A percentile compares a stretch with the other conserved stretches of the same genome.
phyloP scores from a whole-genome alignment of 306 rosid genomes.

The Arachis hypogaea region DNA sequence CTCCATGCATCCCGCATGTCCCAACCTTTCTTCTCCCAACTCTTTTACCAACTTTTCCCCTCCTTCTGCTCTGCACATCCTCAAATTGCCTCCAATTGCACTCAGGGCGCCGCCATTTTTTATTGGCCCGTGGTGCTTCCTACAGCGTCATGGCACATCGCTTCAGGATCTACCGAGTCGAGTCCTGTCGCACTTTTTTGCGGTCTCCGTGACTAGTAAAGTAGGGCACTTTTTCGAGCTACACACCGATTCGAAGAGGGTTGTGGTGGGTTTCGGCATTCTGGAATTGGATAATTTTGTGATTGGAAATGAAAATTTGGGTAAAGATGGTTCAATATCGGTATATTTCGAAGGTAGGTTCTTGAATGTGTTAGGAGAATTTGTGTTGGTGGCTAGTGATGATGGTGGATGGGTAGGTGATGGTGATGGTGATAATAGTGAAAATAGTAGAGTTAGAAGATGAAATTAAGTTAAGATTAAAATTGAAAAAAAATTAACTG shows the following conservation, averaged over 20 bases:
- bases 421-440: no score
- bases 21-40: constrained; percentile 58
- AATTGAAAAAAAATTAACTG: no score
- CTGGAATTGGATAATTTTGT: constrained; percentile 59
- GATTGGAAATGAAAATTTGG: constrained; percentile 44
- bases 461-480: no score
- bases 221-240: constrained; percentile 66
- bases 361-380: constrained; percentile 59
- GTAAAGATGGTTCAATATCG: constrained; percentile 56
- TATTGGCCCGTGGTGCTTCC: constrained; percentile 70
- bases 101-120: constrained; percentile 70
- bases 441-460: no score
- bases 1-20: constrained; percentile 64
- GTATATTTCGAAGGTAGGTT: constrained; percentile 79
- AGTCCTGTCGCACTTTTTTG: constrained; percentile 64
- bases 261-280: constrained; percentile 63
- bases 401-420: no score
- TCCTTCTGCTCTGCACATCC: constrained; percentile 43
- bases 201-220: constrained; percentile 48
- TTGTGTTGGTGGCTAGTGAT: no score
- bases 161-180: constrained; percentile 53
- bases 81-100: constrained; percentile 48
- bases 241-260: constrained; percentile 49
- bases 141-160: constrained; percentile 60
- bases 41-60: constrained; percentile 55